These are phyloP conservation scores for Aspergillus sp. DNA, from an alignment of 2,329 filamentous ascomycete species.

Conservation along the genomic window DNA sequence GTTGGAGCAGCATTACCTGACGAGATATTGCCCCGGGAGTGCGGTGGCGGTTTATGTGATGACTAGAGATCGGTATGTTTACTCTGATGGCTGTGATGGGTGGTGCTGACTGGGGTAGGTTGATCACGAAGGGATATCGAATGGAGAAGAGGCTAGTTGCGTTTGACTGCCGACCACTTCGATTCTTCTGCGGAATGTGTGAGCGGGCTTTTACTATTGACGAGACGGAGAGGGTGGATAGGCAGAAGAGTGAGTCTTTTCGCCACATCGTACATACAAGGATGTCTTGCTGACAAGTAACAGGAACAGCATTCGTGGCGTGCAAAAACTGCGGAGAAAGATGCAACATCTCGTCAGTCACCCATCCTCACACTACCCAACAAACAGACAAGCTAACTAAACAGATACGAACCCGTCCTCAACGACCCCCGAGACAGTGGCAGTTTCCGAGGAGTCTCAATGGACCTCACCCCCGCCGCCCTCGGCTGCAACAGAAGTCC, in stretches of 20 bases:
- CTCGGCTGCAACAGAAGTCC: constrained; percentile 12
- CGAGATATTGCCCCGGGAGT: constrained; percentile 21
- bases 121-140: constrained; percentile 26
- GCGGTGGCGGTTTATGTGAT: constrained; percentile 25
- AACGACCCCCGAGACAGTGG: constrained; percentile 17
- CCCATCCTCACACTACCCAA: background rate
- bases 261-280: background rate
- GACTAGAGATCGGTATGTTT: constrained; percentile 23
- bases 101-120: constrained; percentile 8
- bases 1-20: constrained; percentile 22
- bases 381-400: background rate
- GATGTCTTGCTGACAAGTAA: background rate
- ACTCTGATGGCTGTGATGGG: background rate
- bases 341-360: constrained; percentile 18
- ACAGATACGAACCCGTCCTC: constrained; percentile 16
- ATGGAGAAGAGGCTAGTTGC: constrained; percentile 23
- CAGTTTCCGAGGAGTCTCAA: constrained; percentile 1
- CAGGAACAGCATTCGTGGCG: constrained; percentile 11
- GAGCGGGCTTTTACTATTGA: constrained; percentile 18
- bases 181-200: constrained; percentile 21
- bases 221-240: constrained; percentile 11
- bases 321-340: constrained; percentile 17
- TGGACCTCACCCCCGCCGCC: constrained; percentile 1
- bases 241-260: constrained; percentile 15
- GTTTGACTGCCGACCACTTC: constrained; percentile 19